Evolutionary conservation across 352 stramenopile species (phyloP).

Genomic region (Phytophthora pluvialis): DNA sequence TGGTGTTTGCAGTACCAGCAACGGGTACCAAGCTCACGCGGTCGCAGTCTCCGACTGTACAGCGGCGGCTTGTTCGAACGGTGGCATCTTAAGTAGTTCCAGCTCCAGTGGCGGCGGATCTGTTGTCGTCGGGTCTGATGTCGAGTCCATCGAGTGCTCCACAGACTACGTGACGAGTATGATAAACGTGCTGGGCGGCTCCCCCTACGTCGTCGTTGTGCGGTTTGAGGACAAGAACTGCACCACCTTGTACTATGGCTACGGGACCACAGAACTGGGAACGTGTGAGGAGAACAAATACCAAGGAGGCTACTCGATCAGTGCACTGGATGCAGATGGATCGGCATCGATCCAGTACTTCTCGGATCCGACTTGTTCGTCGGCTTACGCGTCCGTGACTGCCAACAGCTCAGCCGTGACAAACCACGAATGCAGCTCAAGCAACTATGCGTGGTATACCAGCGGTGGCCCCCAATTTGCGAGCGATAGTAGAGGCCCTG

Average conservation of each 20-base stretch:
- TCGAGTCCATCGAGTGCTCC: constrained; percentile 11
- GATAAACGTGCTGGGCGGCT: constrained; percentile 1
- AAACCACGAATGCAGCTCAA: constrained; percentile 18
- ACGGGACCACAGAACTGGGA: constrained; percentile 4
- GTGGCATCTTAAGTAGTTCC: neutral
- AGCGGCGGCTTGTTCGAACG: neutral
- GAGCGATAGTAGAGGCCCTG: neutral
- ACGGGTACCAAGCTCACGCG: constrained; percentile 14
- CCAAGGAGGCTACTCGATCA: constrained; percentile 10
- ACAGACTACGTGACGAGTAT: constrained; percentile 15
- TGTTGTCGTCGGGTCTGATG: neutral
- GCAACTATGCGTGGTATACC: constrained; percentile 24
- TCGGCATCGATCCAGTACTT: constrained; percentile 15
- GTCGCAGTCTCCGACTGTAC: constrained; percentile 6
- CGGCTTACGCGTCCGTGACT: neutral
- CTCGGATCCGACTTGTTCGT: constrained; percentile 6
- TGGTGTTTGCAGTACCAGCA: neutral
- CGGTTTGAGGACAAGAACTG: constrained; percentile 16
- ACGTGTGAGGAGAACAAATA: constrained; percentile 6
- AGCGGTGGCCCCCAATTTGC: neutral
- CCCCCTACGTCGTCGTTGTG: constrained; percentile 8
- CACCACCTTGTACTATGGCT: constrained; percentile 7
- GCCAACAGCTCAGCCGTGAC: neutral
- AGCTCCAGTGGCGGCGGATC: neutral
- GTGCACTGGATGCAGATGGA: neutral